These are phyloP conservation scores for Acer saccharum DNA, from an alignment of 345 rosid genomes.

Conservation along the genomic window DNA sequence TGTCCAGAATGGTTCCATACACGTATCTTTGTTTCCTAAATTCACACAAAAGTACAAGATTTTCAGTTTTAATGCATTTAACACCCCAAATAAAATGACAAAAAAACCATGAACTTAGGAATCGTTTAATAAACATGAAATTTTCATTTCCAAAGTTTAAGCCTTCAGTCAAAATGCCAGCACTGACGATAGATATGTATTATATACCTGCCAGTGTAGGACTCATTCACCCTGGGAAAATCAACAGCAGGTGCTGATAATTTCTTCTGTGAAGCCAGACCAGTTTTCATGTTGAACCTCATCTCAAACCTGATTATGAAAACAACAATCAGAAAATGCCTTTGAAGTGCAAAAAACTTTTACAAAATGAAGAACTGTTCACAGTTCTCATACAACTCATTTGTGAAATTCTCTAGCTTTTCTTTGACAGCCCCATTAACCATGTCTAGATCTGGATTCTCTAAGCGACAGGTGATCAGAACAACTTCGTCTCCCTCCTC, in stretches of 20 bases:
- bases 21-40: conserved; percentile 93
- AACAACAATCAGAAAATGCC: conserved; percentile 27
- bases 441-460: conserved; percentile 86
- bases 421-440: conserved; percentile 76
- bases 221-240: conserved; percentile 88
- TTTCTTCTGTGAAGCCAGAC: conserved; percentile 80
- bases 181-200: conserved; percentile 30
- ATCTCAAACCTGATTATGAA: conserved; percentile 69
- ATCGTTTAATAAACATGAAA: neutral
- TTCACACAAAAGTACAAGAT: conserved; percentile 8
- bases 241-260: conserved; percentile 84
- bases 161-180: too few relatives aligned
- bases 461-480: conserved; percentile 83
- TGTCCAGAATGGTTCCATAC: conserved; percentile 86
- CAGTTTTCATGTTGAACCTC: conserved; percentile 94
- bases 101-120: neutral
- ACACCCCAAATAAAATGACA: neutral
- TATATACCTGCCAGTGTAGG: conserved; percentile 89
- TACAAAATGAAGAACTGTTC: neutral
- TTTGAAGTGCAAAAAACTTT: neutral
- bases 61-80: neutral
- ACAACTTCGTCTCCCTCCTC: conserved; percentile 96
- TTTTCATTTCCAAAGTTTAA: neutral
- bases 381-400: conserved; percentile 67
- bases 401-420: conserved; percentile 69